These are phyloP conservation scores for Coemansia reversa DNA, from an alignment of 192 early-diverging fungal species.

Conservation along the genomic window DNA sequence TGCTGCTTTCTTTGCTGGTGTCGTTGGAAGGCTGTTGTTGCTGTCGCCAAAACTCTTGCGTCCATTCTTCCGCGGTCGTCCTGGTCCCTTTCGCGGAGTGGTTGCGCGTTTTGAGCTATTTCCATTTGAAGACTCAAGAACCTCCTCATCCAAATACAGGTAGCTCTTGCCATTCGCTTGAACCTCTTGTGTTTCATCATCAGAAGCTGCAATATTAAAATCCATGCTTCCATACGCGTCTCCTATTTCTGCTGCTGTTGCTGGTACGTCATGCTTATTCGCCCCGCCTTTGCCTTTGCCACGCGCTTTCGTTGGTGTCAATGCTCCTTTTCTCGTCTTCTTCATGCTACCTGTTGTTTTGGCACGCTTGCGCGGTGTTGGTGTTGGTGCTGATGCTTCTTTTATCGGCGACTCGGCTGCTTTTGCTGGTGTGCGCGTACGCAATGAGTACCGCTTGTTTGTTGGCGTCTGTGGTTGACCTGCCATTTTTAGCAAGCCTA, in stretches of 20 bases:
- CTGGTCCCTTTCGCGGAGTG: conserved; percentile 15
- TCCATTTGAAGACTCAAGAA: no score
- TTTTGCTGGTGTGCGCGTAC: conserved; percentile 33
- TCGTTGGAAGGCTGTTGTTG: not conserved
- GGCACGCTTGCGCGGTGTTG: conserved; percentile 34
- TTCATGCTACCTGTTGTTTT: conserved; percentile 1
- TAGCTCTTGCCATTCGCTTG: no score
- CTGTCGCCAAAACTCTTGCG: conserved; percentile 3
- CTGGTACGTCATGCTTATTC: not conserved
- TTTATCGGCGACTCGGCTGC: conserved; percentile 14
- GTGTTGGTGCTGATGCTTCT: not conserved
- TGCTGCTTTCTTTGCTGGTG: conserved; percentile 13
- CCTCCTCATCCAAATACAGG: no score
- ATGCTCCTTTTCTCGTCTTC: not conserved
- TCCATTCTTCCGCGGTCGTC: conserved; percentile 28
- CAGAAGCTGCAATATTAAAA: no score
- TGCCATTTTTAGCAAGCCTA: conserved; percentile 9
- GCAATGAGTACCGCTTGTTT: conserved; percentile 31
- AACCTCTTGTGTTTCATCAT: no score
- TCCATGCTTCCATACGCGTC: not conserved
- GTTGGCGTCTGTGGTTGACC: conserved; percentile 17
- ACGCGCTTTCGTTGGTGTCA: not conserved
- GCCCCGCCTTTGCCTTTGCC: not conserved
- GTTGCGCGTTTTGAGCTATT: no score
- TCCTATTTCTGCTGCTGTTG: conserved; percentile 4